Percentiles rank a stretch among this genome's conserved stretches.
Conservation (phyloP, 306 rosid genomes). For the Vicia villosa region DNA sequence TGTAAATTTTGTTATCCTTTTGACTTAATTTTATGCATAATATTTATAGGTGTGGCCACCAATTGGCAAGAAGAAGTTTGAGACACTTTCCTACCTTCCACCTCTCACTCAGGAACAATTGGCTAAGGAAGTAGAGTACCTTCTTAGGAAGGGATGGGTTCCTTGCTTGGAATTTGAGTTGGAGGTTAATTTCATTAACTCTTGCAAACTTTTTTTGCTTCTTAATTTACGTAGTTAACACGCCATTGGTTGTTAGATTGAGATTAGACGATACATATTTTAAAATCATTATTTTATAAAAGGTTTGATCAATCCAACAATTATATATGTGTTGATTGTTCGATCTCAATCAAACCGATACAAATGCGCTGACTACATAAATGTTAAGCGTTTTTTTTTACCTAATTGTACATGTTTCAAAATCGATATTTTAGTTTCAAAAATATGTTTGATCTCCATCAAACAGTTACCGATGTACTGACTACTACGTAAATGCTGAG, state of each 20-base stretch:
- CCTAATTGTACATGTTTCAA: background rate
- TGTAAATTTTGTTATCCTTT: background rate
- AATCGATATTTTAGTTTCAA: too few relatives aligned
- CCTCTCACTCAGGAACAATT: background rate
- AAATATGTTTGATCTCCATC: background rate
- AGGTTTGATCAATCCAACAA: too few relatives aligned
- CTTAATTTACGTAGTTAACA: background rate
- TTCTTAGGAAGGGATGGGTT: constrained; percentile 58
- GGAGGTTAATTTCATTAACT: constrained; percentile 41
- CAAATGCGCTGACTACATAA: too few relatives aligned
- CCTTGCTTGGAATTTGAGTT: constrained; percentile 80
- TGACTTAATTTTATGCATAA: constrained; percentile 10
- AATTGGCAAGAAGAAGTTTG: constrained; percentile 60
- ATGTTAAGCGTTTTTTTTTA: too few relatives aligned
- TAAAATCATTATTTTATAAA: too few relatives aligned
- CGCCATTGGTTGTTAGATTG: background rate
- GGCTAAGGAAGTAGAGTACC: constrained; percentile 66
- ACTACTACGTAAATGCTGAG: too few relatives aligned
- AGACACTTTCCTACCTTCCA: constrained; percentile 93
- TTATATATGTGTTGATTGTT: too few relatives aligned
- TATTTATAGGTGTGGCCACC: constrained; percentile 86
- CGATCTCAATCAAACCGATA: too few relatives aligned
- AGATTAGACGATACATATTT: background rate
- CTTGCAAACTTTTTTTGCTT: background rate
- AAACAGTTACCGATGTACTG: background rate